A percentile compares a stretch with the other conserved stretches of the same genome.
Conservation (phyloP, 2,329 filamentous ascomycete genomes). For the Botrytis paeoniae region DNA sequence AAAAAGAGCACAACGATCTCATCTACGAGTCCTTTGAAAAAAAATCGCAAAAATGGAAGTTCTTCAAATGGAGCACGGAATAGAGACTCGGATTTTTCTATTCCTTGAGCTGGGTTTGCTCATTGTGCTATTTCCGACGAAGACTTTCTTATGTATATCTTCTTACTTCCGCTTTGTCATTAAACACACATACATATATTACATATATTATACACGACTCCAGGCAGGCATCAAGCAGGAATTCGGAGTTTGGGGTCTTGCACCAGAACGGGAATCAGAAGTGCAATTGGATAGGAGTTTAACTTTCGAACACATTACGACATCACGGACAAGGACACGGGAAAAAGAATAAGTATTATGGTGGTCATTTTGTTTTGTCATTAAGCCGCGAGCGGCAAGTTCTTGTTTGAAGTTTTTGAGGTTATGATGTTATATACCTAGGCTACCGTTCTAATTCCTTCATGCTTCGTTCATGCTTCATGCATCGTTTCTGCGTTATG, state of each 20-base stretch:
- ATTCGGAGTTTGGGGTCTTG: background rate
- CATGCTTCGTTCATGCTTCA: background rate
- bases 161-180: background rate
- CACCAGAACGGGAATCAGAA: background rate
- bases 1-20: background rate
- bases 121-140: background rate
- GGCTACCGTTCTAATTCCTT: background rate
- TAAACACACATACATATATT: background rate
- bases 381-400: background rate
- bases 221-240: background rate
- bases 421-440: background rate
- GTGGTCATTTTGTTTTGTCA: constrained; percentile 2
- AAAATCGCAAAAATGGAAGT: background rate
- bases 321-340: background rate
- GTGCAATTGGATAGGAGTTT: background rate
- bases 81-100: background rate
- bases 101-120: background rate
- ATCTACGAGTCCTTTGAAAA: background rate
- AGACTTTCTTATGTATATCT: background rate
- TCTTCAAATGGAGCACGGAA: background rate
- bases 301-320: background rate
- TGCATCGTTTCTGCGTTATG: background rate
- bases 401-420: background rate
- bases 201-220: background rate
- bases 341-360: background rate